phyloP scores from a whole-genome alignment of 2,329 filamentous ascomycete genomes.

The Cladosporium sp. region DNA sequence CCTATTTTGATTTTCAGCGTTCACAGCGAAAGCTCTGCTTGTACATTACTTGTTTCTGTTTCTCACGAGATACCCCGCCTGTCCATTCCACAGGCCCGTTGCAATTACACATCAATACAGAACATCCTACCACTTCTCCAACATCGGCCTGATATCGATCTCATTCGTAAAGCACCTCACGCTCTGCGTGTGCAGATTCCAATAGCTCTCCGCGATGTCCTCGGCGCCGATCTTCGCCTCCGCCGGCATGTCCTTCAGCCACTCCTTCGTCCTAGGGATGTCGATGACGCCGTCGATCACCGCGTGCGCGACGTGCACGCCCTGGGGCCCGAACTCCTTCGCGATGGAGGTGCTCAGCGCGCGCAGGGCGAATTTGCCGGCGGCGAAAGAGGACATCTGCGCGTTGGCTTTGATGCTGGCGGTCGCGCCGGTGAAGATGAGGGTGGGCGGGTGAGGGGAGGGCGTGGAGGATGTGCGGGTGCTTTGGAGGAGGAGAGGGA shows the following conservation, averaged over 20 bases:
- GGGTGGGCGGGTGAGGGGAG: constrained; percentile 61
- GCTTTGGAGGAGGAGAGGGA: constrained; percentile 59
- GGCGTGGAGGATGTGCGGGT: constrained; percentile 35
- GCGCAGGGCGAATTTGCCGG: constrained; percentile 72
- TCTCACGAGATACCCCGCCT: background rate
- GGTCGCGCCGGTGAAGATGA: constrained; percentile 84
- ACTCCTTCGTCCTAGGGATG: constrained; percentile 63
- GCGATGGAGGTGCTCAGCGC: constrained; percentile 70
- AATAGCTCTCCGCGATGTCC: constrained; percentile 84
- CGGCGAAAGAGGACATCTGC: constrained; percentile 63
- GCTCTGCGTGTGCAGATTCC: constrained; percentile 75
- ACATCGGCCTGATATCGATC: constrained; percentile 69
- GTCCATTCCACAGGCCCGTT: background rate
- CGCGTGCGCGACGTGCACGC: constrained; percentile 75
- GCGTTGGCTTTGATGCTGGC: constrained; percentile 70
- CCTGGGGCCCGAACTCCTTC: constrained; percentile 75
- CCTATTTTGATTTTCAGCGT: constrained; percentile 29
- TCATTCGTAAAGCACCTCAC: constrained; percentile 75
- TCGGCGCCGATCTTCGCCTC: constrained; percentile 68
- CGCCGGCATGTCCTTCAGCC: constrained; percentile 47
- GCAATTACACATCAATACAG: background rate
- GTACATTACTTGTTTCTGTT: background rate
- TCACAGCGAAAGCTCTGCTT: background rate
- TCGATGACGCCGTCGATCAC: constrained; percentile 84
- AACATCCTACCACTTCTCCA: constrained; percentile 68